A percentile compares a stretch with the other conserved stretches of the same genome.
phyloP scores from a whole-genome alignment of 345 rosid species.

The Diplotaxis tenuifolia region DNA sequence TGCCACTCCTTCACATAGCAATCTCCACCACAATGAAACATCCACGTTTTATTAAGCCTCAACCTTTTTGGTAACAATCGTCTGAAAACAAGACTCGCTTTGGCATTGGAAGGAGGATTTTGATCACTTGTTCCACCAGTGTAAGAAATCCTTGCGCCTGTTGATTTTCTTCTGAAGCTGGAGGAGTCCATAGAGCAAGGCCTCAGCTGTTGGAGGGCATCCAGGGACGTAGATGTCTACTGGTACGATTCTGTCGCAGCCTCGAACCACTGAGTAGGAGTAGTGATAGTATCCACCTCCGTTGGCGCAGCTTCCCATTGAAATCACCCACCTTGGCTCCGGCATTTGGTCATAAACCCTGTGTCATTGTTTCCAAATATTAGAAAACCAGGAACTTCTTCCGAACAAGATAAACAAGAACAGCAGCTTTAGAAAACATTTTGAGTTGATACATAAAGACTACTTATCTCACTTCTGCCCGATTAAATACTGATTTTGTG shows the following conservation, averaged over 20 bases:
- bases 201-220: conserved; percentile 98
- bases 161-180: conserved; percentile 98
- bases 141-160: conserved; percentile 92
- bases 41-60: conserved; percentile 28
- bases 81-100: conserved; percentile 10
- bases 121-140: conserved; percentile 84
- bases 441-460: background rate
- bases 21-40: conserved; percentile 19
- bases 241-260: conserved; percentile 96
- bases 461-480: background rate
- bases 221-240: conserved; percentile 97
- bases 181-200: conserved; percentile 85
- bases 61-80: conserved; percentile 10
- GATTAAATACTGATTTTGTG: background rate
- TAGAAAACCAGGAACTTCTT: background rate
- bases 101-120: background rate
- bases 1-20: conserved; percentile 31
- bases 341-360: conserved; percentile 99
- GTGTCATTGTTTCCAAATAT: conserved; percentile 27
- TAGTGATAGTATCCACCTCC: conserved; percentile 99
- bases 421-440: background rate
- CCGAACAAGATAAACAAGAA: conserved; percentile 4
- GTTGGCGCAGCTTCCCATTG: conserved; percentile 99
- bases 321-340: conserved; percentile 96
- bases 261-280: conserved; percentile 94